Conservation (phyloP, 2,329 filamentous ascomycete species). For the Aspergillus novoparasiticus region DNA sequence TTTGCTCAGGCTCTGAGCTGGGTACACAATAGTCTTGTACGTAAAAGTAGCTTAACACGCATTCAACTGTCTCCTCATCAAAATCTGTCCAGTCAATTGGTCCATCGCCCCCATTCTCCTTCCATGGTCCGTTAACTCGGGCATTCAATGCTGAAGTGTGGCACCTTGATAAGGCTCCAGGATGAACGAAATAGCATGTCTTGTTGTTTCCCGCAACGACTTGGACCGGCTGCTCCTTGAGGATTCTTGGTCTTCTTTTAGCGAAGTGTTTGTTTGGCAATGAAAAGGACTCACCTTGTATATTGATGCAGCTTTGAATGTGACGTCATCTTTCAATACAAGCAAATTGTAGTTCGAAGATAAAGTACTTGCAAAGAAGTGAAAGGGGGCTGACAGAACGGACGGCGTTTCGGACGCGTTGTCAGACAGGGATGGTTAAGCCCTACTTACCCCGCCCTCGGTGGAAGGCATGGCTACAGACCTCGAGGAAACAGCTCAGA, state of each 20-base stretch:
- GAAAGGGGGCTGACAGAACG: too few species aligned
- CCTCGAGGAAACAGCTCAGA: too few species aligned
- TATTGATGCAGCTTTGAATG: not conserved
- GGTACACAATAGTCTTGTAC: not conserved
- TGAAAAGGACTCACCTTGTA: not conserved
- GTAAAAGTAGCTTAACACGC: not conserved
- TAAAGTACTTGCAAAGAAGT: rapidly evolving
- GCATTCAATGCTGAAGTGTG: not conserved
- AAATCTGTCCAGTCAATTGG: not conserved
- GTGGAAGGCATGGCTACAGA: too few species aligned
- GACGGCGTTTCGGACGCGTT: too few species aligned
- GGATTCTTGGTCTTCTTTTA: not conserved
- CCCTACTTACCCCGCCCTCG: too few species aligned
- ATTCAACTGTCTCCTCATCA: not conserved
- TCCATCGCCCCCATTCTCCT: not conserved
- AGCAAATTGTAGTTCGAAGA: rapidly evolving
- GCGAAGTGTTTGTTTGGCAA: not conserved
- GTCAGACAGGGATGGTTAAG: too few species aligned
- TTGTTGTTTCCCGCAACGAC: not conserved
- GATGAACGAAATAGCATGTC: not conserved
- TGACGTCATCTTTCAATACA: not conserved
- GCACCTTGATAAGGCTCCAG: not conserved
- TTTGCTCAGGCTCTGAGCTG: not conserved
- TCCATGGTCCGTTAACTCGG: not conserved
- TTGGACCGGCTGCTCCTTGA: not conserved